Evolutionary conservation across 2,329 filamentous ascomycete genomes (phyloP), one percentile per base, ranked within the genome.

Genomic region (Monosporascus cannonballus): DNA sequence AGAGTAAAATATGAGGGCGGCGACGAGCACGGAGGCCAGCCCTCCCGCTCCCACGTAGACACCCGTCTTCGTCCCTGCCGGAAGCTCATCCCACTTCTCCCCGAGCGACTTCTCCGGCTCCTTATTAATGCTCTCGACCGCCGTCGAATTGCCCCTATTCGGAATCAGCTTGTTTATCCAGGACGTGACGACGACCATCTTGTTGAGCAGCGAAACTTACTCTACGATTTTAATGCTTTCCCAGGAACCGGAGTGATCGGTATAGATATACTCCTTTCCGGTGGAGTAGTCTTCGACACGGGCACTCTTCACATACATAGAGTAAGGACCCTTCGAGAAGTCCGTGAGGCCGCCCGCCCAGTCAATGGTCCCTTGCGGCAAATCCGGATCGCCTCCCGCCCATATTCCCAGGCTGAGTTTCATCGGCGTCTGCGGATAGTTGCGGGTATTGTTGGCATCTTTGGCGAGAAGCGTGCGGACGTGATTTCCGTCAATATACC

Each of bases 361-460:
- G 52, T 83, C 73, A 49, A 86, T 80, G 2, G 83, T 87, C 14
- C 79, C 75, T 49, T 77, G 44, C 42, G 78, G 68, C 64, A 85
- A 67, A 41, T 72, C 64, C 6, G 81, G 71, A 57, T 89, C 77
- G 56, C 84, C 77, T 52, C 81, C 77, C 49, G 85, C 80, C 78
- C 83, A 86, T 59, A 87, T 84, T 51, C 86, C 85, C 18, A 89
- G 64, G 50, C 81, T 83, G 48, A 89, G 69, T 49, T 82, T 81
- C 84, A 87, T 87, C 1, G 89, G 89, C 0, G 88, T 91, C 66
- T 93, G 89, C 0, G 89, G 89, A 67, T 82, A 92, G 65, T 80
- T 79, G 48, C 78, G 67, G 14, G 83, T 83, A 59, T 78, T 78
- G 65, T 84, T 79, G 54, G 83, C 81, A 49, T 87, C 82, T 24